A percentile compares a stretch with the other conserved stretches of the same genome.
Conservation (phyloP, 208 protist genomes). For the Leishmania guyanensis region DNA sequence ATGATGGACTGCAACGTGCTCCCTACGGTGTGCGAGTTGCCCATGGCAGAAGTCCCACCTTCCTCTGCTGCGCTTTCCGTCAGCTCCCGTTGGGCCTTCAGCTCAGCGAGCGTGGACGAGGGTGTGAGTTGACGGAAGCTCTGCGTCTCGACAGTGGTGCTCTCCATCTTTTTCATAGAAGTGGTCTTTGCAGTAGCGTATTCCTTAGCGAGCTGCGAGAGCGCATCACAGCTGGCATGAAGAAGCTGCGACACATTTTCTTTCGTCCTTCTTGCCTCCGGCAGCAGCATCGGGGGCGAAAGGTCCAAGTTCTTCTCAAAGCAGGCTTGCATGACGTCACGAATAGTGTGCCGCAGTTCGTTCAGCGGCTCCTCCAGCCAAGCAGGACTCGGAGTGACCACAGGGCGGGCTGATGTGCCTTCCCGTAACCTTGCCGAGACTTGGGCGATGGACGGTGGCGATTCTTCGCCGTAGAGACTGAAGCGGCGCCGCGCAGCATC, state of each 20-base stretch:
- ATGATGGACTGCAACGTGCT: conserved; percentile 26
- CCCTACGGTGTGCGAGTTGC: conserved; percentile 8
- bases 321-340: conserved; percentile 1
- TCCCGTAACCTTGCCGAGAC: conserved; percentile 17
- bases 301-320: conserved; percentile 15
- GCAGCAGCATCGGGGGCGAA: conserved; percentile 12
- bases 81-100: conserved; percentile 20
- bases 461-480: conserved; percentile 44
- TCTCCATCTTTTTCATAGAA: conserved; percentile 7
- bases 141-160: too few species aligned
- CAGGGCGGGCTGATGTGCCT: not conserved
- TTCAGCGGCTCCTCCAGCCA: conserved; percentile 32
- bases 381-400: not conserved
- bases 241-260: conserved; percentile 20
- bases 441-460: conserved; percentile 29
- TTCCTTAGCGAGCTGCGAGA: conserved; percentile 12
- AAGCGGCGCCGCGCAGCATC: conserved; percentile 38
- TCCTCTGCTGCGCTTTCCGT: not conserved
- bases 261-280: conserved; percentile 15
- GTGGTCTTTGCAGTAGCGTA: conserved; percentile 16
- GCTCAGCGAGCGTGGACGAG: conserved; percentile 22
- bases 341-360: conserved; percentile 7
- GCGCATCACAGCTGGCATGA: not conserved
- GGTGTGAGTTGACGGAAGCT: conserved; percentile 6
- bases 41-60: not conserved